A percentile compares a stretch with the other conserved stretches of the same genome.
These are phyloP conservation scores for Stipa capillata DNA, from an alignment of 176 grass and related monocot species.

Conservation along the genomic window DNA sequence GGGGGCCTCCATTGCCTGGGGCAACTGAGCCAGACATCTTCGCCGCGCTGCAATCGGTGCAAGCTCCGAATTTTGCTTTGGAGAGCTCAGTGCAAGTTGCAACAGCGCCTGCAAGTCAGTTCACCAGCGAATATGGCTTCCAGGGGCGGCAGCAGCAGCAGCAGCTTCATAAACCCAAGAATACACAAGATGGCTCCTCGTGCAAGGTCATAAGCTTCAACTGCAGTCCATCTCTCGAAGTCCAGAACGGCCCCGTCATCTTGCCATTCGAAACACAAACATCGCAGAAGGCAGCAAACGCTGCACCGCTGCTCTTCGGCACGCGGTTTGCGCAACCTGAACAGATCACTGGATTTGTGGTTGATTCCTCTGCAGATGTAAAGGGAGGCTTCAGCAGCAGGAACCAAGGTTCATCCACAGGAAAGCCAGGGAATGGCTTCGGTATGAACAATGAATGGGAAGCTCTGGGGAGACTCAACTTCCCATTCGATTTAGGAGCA, in stretches of 20 bases:
- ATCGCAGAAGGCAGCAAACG: constrained; percentile 15
- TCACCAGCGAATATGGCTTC: constrained; percentile 21
- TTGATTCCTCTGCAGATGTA: constrained; percentile 28
- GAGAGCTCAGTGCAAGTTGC: constrained; percentile 55
- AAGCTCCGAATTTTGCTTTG: constrained; percentile 33
- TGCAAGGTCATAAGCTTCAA: constrained; percentile 46
- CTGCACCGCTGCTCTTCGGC: constrained; percentile 33
- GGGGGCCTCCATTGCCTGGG: constrained; percentile 36
- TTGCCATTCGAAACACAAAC: constrained; percentile 34
- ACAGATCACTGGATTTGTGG: constrained; percentile 28
- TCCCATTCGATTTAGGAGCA: constrained; percentile 45
- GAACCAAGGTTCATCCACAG: constrained; percentile 4
- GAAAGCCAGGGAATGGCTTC: constrained; percentile 8
- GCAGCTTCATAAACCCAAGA: constrained; percentile 8
- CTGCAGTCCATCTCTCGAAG: constrained; percentile 13
- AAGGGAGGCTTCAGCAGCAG: constrained; percentile 7
- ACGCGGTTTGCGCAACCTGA: constrained; percentile 37
- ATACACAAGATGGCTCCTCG: constrained; percentile 27
- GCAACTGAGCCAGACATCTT: constrained; percentile 30
- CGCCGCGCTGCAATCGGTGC: constrained; percentile 20
- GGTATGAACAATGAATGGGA: constrained; percentile 31
- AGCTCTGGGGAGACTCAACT: constrained; percentile 18
- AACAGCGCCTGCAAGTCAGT: constrained; percentile 6
- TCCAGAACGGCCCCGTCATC: constrained; percentile 21
- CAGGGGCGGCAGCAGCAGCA: constrained; percentile 30